A percentile compares a stretch with the other conserved stretches of the same genome.
phyloP scores from a whole-genome alignment of 2,329 filamentous ascomycete genomes.

The Phyllachora maydis region DNA sequence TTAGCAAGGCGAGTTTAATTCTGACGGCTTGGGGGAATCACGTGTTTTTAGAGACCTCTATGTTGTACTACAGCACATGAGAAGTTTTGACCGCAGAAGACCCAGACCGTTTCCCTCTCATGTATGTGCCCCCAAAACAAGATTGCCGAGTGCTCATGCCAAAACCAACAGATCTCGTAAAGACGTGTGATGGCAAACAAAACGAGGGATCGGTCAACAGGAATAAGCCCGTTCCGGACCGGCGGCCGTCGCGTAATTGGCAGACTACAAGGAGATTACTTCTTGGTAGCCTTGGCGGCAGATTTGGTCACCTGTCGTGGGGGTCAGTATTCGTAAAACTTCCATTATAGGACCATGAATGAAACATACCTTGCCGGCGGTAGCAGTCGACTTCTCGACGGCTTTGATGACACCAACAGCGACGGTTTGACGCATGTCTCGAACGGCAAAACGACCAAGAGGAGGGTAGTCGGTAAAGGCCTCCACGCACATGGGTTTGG shows the following conservation, averaged over 20 bases:
- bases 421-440: slow-evolving; percentile 88
- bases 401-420: slow-evolving; percentile 91
- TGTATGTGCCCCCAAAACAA: slow-evolving; percentile 10
- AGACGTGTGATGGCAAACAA: too few relatives aligned
- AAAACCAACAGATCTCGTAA: too few relatives aligned
- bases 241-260: too few relatives aligned
- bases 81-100: slow-evolving; percentile 11
- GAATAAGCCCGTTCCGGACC: too few relatives aligned
- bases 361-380: slow-evolving; percentile 32
- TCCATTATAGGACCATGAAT: too few relatives aligned
- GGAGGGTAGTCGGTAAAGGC: slow-evolving; percentile 99
- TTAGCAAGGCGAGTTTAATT: too few relatives aligned
- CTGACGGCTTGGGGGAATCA: too few relatives aligned
- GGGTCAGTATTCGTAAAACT: slow-evolving; percentile 3
- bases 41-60: slow-evolving; percentile 9
- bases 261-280: slow-evolving; percentile 44
- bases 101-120: slow-evolving; percentile 11
- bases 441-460: slow-evolving; percentile 99
- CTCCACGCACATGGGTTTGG: slow-evolving; percentile 99
- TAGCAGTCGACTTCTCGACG: slow-evolving; percentile 42
- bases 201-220: too few relatives aligned
- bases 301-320: slow-evolving; percentile 37
- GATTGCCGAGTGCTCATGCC: slow-evolving; percentile 10
- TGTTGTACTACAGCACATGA: slow-evolving; percentile 14
- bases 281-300: slow-evolving; percentile 55